Evolutionary conservation across 2,329 filamentous ascomycete species (phyloP), one percentile per base, ranked within the genome.

Genomic region (Fusarium agapanthi): DNA sequence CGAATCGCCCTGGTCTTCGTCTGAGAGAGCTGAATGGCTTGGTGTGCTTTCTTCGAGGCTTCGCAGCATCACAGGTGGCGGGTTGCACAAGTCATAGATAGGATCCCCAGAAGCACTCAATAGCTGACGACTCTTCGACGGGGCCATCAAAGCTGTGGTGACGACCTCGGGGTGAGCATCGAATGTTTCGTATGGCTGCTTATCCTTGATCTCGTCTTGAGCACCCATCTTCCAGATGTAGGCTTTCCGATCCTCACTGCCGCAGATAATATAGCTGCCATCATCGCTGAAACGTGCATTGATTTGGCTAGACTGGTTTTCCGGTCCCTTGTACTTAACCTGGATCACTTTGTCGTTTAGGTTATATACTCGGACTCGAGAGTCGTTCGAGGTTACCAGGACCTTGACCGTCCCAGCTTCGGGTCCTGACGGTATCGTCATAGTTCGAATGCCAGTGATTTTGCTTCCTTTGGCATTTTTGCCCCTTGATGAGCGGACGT

Each of bases 391-490:
- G 4, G 94, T 97, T 64, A 99, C 91, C 12, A 99, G 85, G 6
- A 99, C 85, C 77, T 97, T 97, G 56, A 94, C 88, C 59, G 95
- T 92, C 2, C 89, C 89, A 40, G 88, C 88, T 18, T 82, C 80
- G 13, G 80, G 55, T 13, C 74, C 80, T 7, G 74, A 50, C 5
- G 90, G 90, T 54, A 90, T 85, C 22, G 84, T 82, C 72, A 92
- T 90, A 0, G 94, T 92, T 77, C 95, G 91, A 59, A 99, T 97
- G 12, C 95, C 95, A 0, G 96, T 98, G 75, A 99, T 97, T 80
- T 99, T 99, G 84, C 95, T 97, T 11, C 95, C 95, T 80, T 97
- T 98, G 9, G 95, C 93, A 78, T 98, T 98, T 79, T 95, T 95
- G 6, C 96, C 95, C 66, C 95, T 89, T 1, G 94, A 94, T 1